These are phyloP conservation scores for Aureobasidium sp. DNA, from an alignment of 2,329 filamentous ascomycete species.

Conservation along the genomic window DNA sequence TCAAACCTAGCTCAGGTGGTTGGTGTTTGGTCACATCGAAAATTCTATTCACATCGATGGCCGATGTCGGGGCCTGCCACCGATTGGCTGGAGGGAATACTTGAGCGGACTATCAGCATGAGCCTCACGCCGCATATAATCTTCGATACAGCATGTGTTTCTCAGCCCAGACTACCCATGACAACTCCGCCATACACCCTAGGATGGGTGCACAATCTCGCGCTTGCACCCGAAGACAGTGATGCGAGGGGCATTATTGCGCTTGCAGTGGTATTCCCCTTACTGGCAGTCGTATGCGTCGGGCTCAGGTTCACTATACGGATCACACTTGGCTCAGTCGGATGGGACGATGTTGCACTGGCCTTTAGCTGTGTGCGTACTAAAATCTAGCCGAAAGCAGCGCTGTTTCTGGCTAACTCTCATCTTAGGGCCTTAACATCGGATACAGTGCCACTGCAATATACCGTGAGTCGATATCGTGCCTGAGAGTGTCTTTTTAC, in stretches of 20 bases:
- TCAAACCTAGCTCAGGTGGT: too few relatives aligned
- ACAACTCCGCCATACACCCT: background rate
- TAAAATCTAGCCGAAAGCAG: too few relatives aligned
- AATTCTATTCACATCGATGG: too few relatives aligned
- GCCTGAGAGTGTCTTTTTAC: too few relatives aligned
- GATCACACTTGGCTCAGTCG: background rate
- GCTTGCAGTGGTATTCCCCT: background rate
- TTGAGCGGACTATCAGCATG: too few relatives aligned
- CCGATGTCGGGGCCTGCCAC: too few relatives aligned
- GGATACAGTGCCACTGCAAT: background rate
- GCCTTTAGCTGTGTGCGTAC: background rate
- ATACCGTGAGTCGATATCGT: background rate
- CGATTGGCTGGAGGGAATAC: too few relatives aligned
- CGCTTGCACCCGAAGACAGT: background rate
- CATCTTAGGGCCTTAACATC: background rate
- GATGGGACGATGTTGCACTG: background rate
- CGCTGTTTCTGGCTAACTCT: background rate
- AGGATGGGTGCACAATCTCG: background rate
- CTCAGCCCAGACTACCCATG: background rate
- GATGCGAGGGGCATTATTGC: background rate
- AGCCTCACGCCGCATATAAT: background rate
- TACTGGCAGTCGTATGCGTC: background rate
- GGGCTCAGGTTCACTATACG: background rate
- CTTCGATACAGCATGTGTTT: background rate
- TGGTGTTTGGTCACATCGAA: too few relatives aligned